Percentiles rank a stretch among this genome's conserved stretches.
phyloP scores from a whole-genome alignment of 2,329 filamentous ascomycete species.

The Scorias spongiosa region DNA sequence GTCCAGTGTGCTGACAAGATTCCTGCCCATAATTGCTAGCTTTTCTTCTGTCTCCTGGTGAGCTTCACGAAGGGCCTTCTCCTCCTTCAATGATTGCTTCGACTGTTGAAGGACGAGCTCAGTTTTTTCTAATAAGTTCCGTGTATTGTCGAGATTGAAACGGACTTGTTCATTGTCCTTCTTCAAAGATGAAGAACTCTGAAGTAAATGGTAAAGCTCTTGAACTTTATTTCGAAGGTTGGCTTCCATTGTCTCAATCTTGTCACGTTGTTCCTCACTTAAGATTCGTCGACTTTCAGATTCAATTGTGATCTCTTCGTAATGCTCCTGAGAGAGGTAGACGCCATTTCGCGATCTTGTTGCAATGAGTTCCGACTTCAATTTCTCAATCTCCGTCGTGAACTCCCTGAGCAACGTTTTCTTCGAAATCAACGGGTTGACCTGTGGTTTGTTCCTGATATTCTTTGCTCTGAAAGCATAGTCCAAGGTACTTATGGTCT shows the following conservation, averaged over 20 bases:
- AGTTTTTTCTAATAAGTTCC: slow-evolving; percentile 70
- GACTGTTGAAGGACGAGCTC: slow-evolving; percentile 71
- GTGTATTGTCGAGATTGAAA: slow-evolving; percentile 59
- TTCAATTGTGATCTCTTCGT: slow-evolving; percentile 80
- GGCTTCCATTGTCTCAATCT: slow-evolving; percentile 80
- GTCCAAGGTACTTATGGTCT: slow-evolving; percentile 94
- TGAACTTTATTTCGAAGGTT: slow-evolving; percentile 89
- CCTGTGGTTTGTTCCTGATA: slow-evolving; percentile 92
- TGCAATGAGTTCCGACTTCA: slow-evolving; percentile 85
- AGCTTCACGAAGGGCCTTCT: slow-evolving; percentile 63
- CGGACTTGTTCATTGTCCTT: slow-evolving; percentile 75
- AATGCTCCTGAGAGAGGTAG: slow-evolving; percentile 76
- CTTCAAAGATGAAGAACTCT: slow-evolving; percentile 74
- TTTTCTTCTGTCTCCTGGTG: slow-evolving; percentile 73
- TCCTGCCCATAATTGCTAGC: slow-evolving; percentile 55
- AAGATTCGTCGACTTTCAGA: slow-evolving; percentile 86
- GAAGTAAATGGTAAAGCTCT: slow-evolving; percentile 74
- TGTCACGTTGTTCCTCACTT: slow-evolving; percentile 80
- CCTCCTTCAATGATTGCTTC: slow-evolving; percentile 59
- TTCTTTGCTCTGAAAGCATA: slow-evolving; percentile 98
- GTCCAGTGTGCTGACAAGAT: slow-evolving; percentile 63
- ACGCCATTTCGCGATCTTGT: slow-evolving; percentile 90
- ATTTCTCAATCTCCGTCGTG: slow-evolving; percentile 78
- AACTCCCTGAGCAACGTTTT: slow-evolving; percentile 85
- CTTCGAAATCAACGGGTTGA: slow-evolving; percentile 85